Evolutionary conservation across 2,329 filamentous ascomycete species (phyloP).

Genomic region (Pseudocercospora fijiensis): DNA sequence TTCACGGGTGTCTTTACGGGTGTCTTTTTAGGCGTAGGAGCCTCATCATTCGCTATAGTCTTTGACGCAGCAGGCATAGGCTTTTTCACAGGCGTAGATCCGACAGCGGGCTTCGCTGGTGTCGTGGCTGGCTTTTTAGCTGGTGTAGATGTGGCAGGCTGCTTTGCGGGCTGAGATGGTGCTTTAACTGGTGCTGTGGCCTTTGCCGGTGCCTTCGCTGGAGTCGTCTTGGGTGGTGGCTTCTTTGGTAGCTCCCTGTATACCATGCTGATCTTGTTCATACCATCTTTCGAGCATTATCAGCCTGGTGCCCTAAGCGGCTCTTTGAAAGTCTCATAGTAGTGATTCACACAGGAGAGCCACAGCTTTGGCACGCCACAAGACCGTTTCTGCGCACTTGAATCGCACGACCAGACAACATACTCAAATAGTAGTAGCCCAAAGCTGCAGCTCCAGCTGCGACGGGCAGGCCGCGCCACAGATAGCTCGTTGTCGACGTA

Average conservation of each 20-base stretch:
- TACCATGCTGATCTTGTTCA: slow-evolving; percentile 37
- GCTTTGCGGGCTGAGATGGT: slow-evolving; percentile 25
- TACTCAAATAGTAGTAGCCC: slow-evolving; percentile 17
- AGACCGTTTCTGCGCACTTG: not conserved
- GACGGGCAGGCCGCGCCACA: slow-evolving; percentile 8
- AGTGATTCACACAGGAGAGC: not conserved
- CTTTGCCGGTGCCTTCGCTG: slow-evolving; percentile 22
- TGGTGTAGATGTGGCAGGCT: slow-evolving; percentile 23
- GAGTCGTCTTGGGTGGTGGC: slow-evolving; percentile 25
- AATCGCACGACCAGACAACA: slow-evolving; percentile 6
- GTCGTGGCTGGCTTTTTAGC: slow-evolving; percentile 24
- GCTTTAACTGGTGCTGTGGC: slow-evolving; percentile 20
- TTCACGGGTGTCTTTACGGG: slow-evolving; percentile 23
- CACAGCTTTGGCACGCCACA: not conserved
- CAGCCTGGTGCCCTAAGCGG: slow-evolving; percentile 2
- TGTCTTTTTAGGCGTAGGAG: slow-evolving; percentile 20
- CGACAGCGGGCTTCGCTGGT: slow-evolving; percentile 22
- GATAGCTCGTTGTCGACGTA: slow-evolving; percentile 28
- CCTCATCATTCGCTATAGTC: slow-evolving; percentile 10
- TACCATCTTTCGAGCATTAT: slow-evolving; percentile 24
- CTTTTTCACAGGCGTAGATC: slow-evolving; percentile 23
- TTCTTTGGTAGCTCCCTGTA: slow-evolving; percentile 36
- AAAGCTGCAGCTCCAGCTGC: slow-evolving; percentile 13
- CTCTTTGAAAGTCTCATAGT: not conserved
- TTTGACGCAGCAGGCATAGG: slow-evolving; percentile 15